Percentiles rank a stretch among this genome's conserved stretches.
Evolutionary conservation across 2,329 filamentous ascomycete genomes (phyloP).

Genomic region (Aphanocladium album): DNA sequence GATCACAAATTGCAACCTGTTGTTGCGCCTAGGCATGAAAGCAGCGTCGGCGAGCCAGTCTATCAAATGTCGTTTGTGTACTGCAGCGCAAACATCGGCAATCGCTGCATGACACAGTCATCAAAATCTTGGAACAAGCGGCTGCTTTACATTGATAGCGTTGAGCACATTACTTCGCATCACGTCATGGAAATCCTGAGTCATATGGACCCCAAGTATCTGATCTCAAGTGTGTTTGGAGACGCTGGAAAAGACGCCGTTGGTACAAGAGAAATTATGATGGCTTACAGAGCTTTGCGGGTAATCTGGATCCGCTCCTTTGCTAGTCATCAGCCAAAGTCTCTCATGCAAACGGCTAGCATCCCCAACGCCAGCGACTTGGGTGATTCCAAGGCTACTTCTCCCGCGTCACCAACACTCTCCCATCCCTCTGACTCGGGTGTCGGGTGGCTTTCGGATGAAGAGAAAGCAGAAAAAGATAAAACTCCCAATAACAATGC

Average conservation of each 20-base stretch:
- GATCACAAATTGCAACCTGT: not conserved
- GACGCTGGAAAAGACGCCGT: not conserved
- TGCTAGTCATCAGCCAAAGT: not conserved
- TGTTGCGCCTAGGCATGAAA: no score
- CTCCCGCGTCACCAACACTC: no score
- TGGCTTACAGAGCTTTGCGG: not conserved
- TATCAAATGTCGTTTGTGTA: not conserved
- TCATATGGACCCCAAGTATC: not conserved
- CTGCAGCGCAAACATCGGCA: not conserved
- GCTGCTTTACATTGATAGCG: no score
- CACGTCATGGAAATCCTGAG: not conserved
- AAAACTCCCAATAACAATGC: no score
- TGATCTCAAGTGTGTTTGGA: not conserved
- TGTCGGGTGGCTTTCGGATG: no score
- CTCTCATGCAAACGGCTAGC: not conserved
- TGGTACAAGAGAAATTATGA: not conserved
- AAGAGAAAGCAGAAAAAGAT: no score
- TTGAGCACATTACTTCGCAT: no score
- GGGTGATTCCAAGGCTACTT: no score
- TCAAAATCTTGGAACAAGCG: no score
- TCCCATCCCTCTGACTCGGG: no score
- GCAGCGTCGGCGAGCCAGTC: not conserved
- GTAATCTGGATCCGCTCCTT: not conserved
- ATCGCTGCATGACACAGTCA: not conserved
- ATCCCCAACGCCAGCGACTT: no score